These are phyloP conservation scores for Gaultheria prostrata DNA, from an alignment of 148 eudicot genomes.

Conservation along the genomic window DNA sequence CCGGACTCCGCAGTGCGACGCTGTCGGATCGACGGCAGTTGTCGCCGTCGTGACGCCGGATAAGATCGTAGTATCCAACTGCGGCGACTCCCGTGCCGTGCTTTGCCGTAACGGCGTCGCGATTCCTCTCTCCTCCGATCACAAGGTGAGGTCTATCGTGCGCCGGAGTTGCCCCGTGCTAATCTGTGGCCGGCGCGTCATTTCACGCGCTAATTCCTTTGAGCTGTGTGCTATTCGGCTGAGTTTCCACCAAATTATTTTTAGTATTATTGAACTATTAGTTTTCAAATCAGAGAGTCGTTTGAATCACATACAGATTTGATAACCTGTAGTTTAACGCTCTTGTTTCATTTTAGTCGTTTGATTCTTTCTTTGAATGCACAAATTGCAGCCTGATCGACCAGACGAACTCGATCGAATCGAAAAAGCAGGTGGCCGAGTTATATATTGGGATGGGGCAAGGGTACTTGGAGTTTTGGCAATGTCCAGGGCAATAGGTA, in stretches of 20 bases:
- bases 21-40: constrained; percentile 51
- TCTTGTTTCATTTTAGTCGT: neutral
- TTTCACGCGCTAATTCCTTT: too few relatives aligned
- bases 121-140: constrained; percentile 66
- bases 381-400: constrained; percentile 31
- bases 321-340: neutral
- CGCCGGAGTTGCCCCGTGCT: neutral
- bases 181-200: too few relatives aligned
- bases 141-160: constrained; percentile 41
- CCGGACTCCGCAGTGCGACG: constrained; percentile 46
- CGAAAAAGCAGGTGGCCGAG: constrained; percentile 32
- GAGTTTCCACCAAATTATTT: too few relatives aligned
- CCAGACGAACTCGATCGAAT: constrained; percentile 36
- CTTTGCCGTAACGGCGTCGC: constrained; percentile 61
- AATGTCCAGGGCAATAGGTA: constrained; percentile 40
- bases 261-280: too few relatives aligned
- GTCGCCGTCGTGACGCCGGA: constrained; percentile 50
- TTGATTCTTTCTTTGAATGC: neutral
- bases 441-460: constrained; percentile 40
- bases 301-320: too few relatives aligned
- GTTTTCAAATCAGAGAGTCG: too few relatives aligned
- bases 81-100: constrained; percentile 87
- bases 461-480: constrained; percentile 36
- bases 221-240: too few relatives aligned
- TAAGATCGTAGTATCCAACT: constrained; percentile 65